A percentile compares a stretch with the other conserved stretches of the same genome.
phyloP scores from a whole-genome alignment of 768 basidiomycete species.

The Myochromella boudieri region DNA sequence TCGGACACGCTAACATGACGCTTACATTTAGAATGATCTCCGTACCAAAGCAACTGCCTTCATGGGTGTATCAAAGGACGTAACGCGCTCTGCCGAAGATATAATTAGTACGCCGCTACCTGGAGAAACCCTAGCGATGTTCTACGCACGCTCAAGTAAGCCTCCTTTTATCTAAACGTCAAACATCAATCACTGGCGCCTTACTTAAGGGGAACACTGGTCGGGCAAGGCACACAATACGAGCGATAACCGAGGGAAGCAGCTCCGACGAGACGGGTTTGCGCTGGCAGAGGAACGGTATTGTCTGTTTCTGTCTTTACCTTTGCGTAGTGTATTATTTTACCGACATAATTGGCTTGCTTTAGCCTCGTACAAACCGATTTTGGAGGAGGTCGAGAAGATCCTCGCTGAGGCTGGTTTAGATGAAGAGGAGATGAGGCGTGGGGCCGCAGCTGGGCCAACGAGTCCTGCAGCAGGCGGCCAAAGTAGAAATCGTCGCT shows the following conservation, averaged over 20 bases:
- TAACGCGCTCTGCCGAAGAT: constrained; percentile 65
- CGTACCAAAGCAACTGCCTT: constrained; percentile 36
- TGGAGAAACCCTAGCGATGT: constrained; percentile 80
- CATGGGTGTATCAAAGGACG: constrained; percentile 65
- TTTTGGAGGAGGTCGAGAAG: constrained; percentile 78
- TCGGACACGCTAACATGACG: too few species aligned
- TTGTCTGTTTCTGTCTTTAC: constrained; percentile 40
- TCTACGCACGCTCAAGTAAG: constrained; percentile 80
- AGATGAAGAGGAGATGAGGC: constrained; percentile 79
- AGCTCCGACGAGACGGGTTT: constrained; percentile 77
- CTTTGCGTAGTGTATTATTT: not conserved
- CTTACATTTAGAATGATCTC: too few species aligned
- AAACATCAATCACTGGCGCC: not conserved
- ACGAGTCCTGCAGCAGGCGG: constrained; percentile 29
- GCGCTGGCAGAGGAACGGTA: constrained; percentile 72
- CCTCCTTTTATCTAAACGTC: constrained; percentile 6
- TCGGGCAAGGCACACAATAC: constrained; percentile 62
- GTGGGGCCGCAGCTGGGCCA: constrained; percentile 45
- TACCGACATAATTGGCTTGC: constrained; percentile 3
- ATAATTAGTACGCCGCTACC: constrained; percentile 76
- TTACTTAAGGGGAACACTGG: constrained; percentile 83
- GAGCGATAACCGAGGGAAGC: constrained; percentile 73
- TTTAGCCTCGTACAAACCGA: constrained; percentile 77
- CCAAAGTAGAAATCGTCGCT: constrained; percentile 52
- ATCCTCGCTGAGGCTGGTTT: constrained; percentile 83